Percentiles rank a stretch among this genome's conserved stretches.
Conservation (phyloP, 2,329 filamentous ascomycete genomes). For the Talaromyces pinophilus region DNA sequence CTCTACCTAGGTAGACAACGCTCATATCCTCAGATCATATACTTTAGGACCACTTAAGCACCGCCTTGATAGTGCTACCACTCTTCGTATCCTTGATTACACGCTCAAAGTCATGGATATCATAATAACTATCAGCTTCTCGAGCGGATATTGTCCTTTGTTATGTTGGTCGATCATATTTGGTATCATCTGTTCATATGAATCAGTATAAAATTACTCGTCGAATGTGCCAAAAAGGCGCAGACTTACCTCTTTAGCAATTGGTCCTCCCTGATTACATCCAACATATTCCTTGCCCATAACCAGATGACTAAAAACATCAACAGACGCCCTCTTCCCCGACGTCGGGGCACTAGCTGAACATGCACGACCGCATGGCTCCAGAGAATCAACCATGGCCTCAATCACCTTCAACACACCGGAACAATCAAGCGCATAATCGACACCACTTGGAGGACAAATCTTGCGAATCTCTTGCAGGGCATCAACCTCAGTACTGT, state of each 20-base stretch:
- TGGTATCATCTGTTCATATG: not conserved
- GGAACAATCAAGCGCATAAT: not conserved
- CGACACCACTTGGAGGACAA: not conserved
- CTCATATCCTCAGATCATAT: conserved; percentile 3
- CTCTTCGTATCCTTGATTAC: not conserved
- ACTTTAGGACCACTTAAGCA: not conserved
- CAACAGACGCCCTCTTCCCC: not conserved
- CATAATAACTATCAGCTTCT: not conserved
- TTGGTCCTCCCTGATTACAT: not conserved
- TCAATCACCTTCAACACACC: not conserved
- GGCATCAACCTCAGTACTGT: not conserved
- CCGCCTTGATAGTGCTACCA: not conserved
- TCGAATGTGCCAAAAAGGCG: no score
- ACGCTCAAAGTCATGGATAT: not conserved
- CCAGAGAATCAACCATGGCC: not conserved
- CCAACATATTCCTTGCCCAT: not conserved
- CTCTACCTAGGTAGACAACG: not conserved
- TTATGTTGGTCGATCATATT: not conserved
- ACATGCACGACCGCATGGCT: not conserved
- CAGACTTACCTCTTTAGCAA: not conserved
- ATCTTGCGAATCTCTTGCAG: not conserved
- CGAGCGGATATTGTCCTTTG: not conserved
- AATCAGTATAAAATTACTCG: not conserved
- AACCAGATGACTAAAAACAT: not conserved
- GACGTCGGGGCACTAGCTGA: not conserved